phyloP scores from a whole-genome alignment of 139 green algal species.

The Zygnema cylindricum region DNA sequence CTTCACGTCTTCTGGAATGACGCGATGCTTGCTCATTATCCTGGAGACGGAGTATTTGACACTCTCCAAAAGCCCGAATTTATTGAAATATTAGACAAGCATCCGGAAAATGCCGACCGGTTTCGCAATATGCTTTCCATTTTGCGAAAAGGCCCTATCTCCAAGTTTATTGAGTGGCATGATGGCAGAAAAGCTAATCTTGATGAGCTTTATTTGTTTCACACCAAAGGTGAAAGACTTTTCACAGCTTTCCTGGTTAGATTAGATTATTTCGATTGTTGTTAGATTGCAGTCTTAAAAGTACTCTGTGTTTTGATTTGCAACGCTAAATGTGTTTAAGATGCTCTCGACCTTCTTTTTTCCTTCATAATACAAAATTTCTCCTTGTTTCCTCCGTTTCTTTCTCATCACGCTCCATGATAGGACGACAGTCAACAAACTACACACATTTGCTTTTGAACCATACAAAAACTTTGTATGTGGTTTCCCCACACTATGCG shows the following conservation, averaged over 20 bases:
- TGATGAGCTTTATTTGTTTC: conserved; percentile 3
- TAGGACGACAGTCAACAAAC: too few species aligned
- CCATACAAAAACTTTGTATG: too few species aligned
- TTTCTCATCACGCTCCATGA: too few species aligned
- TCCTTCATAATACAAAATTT: too few species aligned
- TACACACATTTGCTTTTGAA: too few species aligned
- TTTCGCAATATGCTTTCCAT: conserved; percentile 25
- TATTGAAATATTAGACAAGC: conserved; percentile 18
- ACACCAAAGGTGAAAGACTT: conserved; percentile 22
- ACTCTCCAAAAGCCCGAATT: background rate
- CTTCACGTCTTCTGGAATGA: conserved; percentile 25
- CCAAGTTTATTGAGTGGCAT: conserved; percentile 9
- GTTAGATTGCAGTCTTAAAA: background rate
- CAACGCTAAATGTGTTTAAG: background rate
- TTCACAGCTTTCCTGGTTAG: too few species aligned
- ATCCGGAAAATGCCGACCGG: conserved; percentile 15
- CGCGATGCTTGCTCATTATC: conserved; percentile 19
- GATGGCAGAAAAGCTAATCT: conserved; percentile 1
- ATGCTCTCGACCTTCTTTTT: too few species aligned
- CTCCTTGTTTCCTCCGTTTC: too few species aligned
- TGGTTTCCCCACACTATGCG: too few species aligned
- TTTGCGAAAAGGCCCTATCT: conserved; percentile 12
- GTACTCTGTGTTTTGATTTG: background rate
- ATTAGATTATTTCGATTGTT: background rate
- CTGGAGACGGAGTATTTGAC: conserved; percentile 22